These are phyloP conservation scores for Lathyrus sativus DNA, from an alignment of 306 rosid species.

Conservation along the genomic window DNA sequence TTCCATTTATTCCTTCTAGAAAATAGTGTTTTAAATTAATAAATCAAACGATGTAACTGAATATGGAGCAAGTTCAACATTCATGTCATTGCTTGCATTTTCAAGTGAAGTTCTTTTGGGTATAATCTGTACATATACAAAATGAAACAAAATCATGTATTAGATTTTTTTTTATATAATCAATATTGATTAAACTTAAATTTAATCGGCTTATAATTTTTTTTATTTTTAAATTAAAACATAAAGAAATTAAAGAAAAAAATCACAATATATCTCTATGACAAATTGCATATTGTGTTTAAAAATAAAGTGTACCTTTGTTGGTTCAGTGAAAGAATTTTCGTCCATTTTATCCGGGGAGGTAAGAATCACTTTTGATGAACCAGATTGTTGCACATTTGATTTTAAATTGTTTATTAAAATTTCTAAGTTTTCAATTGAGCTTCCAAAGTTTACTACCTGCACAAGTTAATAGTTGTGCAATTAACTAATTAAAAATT, in stretches of 20 bases:
- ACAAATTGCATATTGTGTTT: neutral
- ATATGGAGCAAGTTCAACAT: constrained; percentile 48
- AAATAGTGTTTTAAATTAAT: too few relatives aligned
- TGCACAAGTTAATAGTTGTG: constrained; percentile 27
- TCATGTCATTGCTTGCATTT: constrained; percentile 40
- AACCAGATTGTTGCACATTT: constrained; percentile 33
- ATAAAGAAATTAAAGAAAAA: too few relatives aligned
- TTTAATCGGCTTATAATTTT: too few relatives aligned
- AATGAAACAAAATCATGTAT: neutral
- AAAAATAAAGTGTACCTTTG: constrained; percentile 46
- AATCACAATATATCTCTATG: too few relatives aligned
- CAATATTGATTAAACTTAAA: too few relatives aligned
- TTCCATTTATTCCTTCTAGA: too few relatives aligned
- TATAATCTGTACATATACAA: constrained; percentile 47
- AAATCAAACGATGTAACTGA: too few relatives aligned
- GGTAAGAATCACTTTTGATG: constrained; percentile 52
- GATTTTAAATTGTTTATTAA: constrained; percentile 41
- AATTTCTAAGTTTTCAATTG: constrained; percentile 44
- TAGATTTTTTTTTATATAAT: too few relatives aligned
- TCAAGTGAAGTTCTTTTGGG: constrained; percentile 38
- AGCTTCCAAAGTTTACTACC: constrained; percentile 68
- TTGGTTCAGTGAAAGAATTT: constrained; percentile 65
- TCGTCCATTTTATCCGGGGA: constrained; percentile 58
- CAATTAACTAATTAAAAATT: too few relatives aligned
- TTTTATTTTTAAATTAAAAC: too few relatives aligned